Evolutionary conservation across 257 asterid genomes (phyloP), one percentile per base, ranked within the genome.

Genomic region (Solanum medicagineum): DNA sequence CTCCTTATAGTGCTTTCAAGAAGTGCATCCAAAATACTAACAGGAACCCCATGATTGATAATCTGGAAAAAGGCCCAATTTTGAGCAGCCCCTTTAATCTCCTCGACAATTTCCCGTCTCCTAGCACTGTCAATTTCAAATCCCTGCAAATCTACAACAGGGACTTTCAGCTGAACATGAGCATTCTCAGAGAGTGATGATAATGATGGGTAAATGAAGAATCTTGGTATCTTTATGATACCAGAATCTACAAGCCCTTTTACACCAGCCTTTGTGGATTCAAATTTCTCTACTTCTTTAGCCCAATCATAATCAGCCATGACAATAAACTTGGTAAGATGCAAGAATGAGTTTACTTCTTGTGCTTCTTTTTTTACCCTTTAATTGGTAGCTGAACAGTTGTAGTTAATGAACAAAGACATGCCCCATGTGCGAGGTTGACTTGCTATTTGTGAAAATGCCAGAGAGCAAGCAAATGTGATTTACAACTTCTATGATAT

Each of bases 161-260:
- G 97, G 55, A 93, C 90, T 57, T 90, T 80, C 15, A 85, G 80
- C 29, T 19, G 84, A 47, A 49, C 20, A 40, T 85, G 87, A 16
- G 47, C 69, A 4, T 1, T 12, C 6, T 22, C 2, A 20, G 45
- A 40, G 49, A 8, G 10, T 22, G 8, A 17, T 20, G 47, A 63
- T 1, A 89, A 49, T 55, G 86, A 88, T 12, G 84, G 84, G 7
- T 74, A 47, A 47, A 92, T 86, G 91, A 93, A 93, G 91, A 93
- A 92, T 16, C 86, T 86, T 0, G 97, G 96, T 14, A 92, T 81
- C 36, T 87, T 89, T 15, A 80, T 71, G 6, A 93, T 71, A 0
- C 98, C 97, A 19, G 93, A 93, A 87, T 94, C 97, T 0, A 91
- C 90, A 0, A 92, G 94, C 7, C 97, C 98, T 83, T 92, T 92